Conservation (phyloP, 192 early-diverging fungal species). For the Umbelopsis ramanniana region DNA sequence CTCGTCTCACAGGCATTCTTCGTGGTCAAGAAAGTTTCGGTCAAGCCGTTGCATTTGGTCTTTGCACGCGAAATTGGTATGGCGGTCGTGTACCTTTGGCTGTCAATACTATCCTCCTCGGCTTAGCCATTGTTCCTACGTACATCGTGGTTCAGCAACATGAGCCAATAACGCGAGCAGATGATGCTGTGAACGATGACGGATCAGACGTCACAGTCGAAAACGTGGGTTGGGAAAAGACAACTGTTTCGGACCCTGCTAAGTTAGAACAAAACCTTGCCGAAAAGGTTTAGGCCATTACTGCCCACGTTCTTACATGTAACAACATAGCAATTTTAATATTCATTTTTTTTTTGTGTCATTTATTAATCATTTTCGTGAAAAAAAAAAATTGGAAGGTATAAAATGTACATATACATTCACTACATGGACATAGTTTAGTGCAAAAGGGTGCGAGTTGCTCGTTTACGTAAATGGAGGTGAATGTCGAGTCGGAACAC, state of each 20-base stretch:
- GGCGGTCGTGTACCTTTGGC: conserved; percentile 15
- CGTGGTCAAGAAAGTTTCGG: conserved; percentile 18
- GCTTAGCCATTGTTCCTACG: conserved; percentile 8
- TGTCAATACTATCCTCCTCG: conserved; percentile 20
- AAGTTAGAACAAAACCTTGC: neutral
- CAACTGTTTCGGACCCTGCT: neutral
- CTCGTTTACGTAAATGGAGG: neutral
- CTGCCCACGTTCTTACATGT: neutral
- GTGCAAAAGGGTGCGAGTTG: neutral
- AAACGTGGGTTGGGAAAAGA: neutral
- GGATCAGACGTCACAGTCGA: neutral
- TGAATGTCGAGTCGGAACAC: neutral
- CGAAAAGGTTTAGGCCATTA: neutral
- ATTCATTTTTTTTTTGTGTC: neutral
- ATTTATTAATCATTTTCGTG: neutral
- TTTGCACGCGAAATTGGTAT: conserved; percentile 14
- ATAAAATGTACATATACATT: conserved; percentile 25
- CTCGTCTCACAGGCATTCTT: conserved; percentile 25
- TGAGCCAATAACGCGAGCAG: neutral
- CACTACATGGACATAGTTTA: conserved; percentile 22
- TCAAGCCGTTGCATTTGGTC: conserved; percentile 18
- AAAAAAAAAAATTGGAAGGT: neutral
- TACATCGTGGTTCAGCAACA: conserved; percentile 9
- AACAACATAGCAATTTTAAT: too few species aligned
- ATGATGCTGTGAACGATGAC: neutral